Conservation (phyloP, 169 alveolate genomes). For the Perkinsus marinus region DNA sequence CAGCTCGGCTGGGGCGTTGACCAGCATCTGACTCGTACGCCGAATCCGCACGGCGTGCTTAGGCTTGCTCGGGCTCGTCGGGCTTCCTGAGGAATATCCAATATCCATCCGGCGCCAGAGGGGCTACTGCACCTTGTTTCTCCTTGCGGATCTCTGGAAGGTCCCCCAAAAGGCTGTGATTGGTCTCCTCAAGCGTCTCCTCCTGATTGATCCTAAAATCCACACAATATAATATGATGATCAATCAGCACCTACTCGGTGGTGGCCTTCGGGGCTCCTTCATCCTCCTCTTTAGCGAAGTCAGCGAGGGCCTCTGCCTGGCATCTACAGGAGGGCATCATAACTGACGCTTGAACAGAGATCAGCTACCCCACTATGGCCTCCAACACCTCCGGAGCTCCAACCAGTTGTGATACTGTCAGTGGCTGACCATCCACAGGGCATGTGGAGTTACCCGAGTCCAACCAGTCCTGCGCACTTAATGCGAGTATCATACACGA, state of each 20-base stretch:
- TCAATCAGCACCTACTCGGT: too few relatives aligned
- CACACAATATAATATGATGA: too few relatives aligned
- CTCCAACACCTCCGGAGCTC: not conserved
- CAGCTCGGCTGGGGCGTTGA: not conserved
- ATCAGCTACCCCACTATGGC: not conserved
- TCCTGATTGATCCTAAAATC: too few relatives aligned
- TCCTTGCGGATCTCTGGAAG: not conserved
- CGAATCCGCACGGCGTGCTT: not conserved
- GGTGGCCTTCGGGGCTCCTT: not conserved
- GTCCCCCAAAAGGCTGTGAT: not conserved
- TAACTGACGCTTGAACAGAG: not conserved
- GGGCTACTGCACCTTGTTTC: not conserved
- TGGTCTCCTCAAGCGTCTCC: not conserved
- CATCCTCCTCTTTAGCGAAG: not conserved
- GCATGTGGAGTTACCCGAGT: not conserved
- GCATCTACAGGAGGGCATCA: not conserved
- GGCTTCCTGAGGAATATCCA: not conserved
- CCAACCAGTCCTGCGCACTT: not conserved
- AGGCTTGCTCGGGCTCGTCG: not conserved
- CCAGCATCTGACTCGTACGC: not conserved
- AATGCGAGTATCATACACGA: not conserved
- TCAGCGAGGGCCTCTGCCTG: not conserved
- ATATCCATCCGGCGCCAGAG: not conserved
- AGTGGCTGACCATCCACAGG: not conserved
- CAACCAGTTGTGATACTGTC: not conserved